Percentiles rank a stretch among this genome's conserved stretches.
Conservation (phyloP, 768 basidiomycete genomes). For the Tephrocybe rancida region DNA sequence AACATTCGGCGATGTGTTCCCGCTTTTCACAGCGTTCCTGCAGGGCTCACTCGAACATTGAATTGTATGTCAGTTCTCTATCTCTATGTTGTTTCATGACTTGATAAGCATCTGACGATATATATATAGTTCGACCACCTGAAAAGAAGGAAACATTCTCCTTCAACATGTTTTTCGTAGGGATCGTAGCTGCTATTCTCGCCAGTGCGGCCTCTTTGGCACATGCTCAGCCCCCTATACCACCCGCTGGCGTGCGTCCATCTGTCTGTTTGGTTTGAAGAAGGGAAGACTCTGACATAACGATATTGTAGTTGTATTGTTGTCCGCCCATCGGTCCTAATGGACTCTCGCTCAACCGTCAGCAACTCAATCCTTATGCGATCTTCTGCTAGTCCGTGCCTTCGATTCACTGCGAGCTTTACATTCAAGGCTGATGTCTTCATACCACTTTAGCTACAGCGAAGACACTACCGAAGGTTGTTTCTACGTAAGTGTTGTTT, state of each 20-base stretch:
- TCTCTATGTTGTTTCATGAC: too few relatives aligned
- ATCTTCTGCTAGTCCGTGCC: conserved; percentile 21
- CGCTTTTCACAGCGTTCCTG: too few relatives aligned
- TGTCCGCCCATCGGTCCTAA: conserved; percentile 19
- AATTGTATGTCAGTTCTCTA: not conserved
- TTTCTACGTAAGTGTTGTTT: conserved; percentile 16
- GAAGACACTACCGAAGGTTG: conserved; percentile 12
- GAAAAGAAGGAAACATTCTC: not conserved
- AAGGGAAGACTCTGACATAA: not conserved
- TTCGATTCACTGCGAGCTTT: not conserved
- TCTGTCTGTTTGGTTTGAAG: too few relatives aligned
- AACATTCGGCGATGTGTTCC: too few relatives aligned
- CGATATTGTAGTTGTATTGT: conserved; percentile 14
- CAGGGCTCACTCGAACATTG: too few relatives aligned
- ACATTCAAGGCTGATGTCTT: not conserved
- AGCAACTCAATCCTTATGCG: conserved; percentile 16
- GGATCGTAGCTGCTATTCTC: not conserved
- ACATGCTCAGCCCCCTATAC: conserved; percentile 5
- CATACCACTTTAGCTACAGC: conserved; percentile 3
- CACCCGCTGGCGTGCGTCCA: conserved; percentile 4
- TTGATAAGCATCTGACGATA: too few relatives aligned
- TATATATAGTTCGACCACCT: too few relatives aligned
- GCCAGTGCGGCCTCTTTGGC: conserved; percentile 1
- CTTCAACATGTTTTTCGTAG: not conserved
- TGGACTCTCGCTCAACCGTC: conserved; percentile 15